Evolutionary conservation across 2,329 filamentous ascomycete genomes (phyloP).

Genomic region (Trichoderma harzianum): DNA sequence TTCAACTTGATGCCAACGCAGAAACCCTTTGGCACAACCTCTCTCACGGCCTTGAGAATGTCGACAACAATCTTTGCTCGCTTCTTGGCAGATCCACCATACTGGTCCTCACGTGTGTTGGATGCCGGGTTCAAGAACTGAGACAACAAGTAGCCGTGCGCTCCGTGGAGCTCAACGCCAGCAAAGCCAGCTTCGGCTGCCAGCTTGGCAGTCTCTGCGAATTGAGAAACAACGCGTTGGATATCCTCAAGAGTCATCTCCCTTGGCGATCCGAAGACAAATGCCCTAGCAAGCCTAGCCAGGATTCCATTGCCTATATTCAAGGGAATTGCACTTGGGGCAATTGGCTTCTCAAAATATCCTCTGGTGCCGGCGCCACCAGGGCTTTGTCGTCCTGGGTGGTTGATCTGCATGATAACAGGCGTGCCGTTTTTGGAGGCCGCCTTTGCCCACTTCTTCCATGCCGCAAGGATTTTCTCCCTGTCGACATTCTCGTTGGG

Average conservation of each 20-base stretch:
- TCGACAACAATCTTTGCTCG: slow-evolving; percentile 51
- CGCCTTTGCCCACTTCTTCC: slow-evolving; percentile 36
- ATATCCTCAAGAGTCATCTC: slow-evolving; percentile 57
- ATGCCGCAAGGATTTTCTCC: slow-evolving; percentile 33
- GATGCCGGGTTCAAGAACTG: slow-evolving; percentile 52
- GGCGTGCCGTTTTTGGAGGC: slow-evolving; percentile 35
- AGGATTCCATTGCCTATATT: slow-evolving; percentile 39
- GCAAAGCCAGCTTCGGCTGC: slow-evolving; percentile 44
- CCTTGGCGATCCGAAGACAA: slow-evolving; percentile 51
- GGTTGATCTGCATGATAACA: slow-evolving; percentile 44
- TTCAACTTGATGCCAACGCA: slow-evolving; percentile 55
- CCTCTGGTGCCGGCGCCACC: slow-evolving; percentile 36
- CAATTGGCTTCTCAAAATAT: slow-evolving; percentile 38
- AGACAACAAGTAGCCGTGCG: slow-evolving; percentile 56
- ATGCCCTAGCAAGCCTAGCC: slow-evolving; percentile 28
- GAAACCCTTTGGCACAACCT: slow-evolving; percentile 38
- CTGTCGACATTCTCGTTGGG: slow-evolving; percentile 30
- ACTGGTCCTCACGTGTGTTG: slow-evolving; percentile 52
- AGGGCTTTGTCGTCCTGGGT: slow-evolving; percentile 45
- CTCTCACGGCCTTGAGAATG: slow-evolving; percentile 43
- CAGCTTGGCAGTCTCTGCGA: slow-evolving; percentile 50
- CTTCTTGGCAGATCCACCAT: slow-evolving; percentile 50
- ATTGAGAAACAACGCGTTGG: slow-evolving; percentile 47
- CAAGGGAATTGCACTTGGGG: slow-evolving; percentile 43
- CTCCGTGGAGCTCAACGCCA: slow-evolving; percentile 45